Conservation (phyloP, 2,329 filamentous ascomycete genomes). For the Fusarium incarnatum region DNA sequence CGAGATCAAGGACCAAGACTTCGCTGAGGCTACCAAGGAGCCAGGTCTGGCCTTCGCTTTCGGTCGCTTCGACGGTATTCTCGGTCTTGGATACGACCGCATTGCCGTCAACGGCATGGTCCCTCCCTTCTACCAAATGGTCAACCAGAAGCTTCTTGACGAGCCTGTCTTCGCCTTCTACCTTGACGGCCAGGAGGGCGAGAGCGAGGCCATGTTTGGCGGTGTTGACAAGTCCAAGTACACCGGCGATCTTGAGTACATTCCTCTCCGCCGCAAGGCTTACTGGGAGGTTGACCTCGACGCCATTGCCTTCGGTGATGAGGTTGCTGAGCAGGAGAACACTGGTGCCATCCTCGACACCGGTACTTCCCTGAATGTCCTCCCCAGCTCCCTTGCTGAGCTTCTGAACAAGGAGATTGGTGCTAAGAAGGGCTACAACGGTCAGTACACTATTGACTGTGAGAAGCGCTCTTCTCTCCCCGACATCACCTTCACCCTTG, state of each 20-base stretch:
- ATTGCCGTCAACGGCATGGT: constrained; percentile 97
- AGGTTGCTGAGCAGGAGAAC: constrained; percentile 88
- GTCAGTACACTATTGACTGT: constrained; percentile 96
- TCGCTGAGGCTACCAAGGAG: constrained; percentile 95
- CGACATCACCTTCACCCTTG: constrained; percentile 90
- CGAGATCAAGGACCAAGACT: constrained; percentile 88
- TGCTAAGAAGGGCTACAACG: constrained; percentile 97
- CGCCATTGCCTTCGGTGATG: constrained; percentile 87
- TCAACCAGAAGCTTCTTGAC: constrained; percentile 89
- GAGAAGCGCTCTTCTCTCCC: constrained; percentile 83
- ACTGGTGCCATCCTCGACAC: constrained; percentile 98
- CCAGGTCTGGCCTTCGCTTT: constrained; percentile 98
- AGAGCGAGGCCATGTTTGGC: constrained; percentile 91
- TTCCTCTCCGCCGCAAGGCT: constrained; percentile 96
- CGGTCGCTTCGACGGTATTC: constrained; percentile 95
- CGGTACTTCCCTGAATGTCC: constrained; percentile 95
- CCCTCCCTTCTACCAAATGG: constrained; percentile 96
- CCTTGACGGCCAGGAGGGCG: constrained; percentile 77
- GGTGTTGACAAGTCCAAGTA: constrained; percentile 85
- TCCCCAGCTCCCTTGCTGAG: constrained; percentile 91
- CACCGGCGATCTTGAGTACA: constrained; percentile 88
- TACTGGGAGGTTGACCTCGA: constrained; percentile 99
- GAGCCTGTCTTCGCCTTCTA: constrained; percentile 97
- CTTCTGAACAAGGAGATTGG: constrained; percentile 98
- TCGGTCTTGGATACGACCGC: constrained; percentile 93